Evolutionary conservation across 495 filamentous ascomycete genomes (phyloP), one percentile per base, ranked within the genome.

Genomic region (Jackrogersella multiformis): DNA sequence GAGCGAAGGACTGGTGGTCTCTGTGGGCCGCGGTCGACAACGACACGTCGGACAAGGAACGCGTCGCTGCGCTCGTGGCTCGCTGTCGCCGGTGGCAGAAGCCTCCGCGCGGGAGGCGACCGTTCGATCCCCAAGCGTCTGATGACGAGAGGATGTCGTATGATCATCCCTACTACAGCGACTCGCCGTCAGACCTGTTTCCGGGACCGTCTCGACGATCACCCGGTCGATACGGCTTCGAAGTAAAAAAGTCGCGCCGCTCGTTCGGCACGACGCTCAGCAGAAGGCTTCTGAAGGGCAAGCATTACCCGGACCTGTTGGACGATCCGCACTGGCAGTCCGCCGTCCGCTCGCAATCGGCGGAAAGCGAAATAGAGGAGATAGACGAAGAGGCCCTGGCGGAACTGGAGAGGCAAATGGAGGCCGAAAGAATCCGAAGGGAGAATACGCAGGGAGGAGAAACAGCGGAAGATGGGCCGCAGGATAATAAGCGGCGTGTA

Each of bases 1-100:
- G 68, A 4, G 65, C 68, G 35, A 64, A 51, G 21, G 71, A 73
- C 24, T 73, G 71, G 71, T 73, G 68, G 68, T 20, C 58, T 6
- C 52, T 73, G 12, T 73, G 71, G 71, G 59, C 39, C 9, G 64
- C 71, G n/a, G 64, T 36, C 2, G 61, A 68, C 24, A 58, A 57
- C 2, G 36, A 30, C 0, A 23, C 26, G 26, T 42, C 39, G 21
- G 26, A 41, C 20, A 51, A 21, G 46, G 63, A 56, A 26, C 62
- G 51, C 35, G 57, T 66, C 28, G 52, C 45, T 7, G 23, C 38
- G 7, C 44, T 69, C 4, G 36, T 61, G 9, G 49, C 51, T 21
- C 66, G 61, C 56, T 66, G 62, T n/a, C 45, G 32, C 10, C 56
- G 48, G 13, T 66, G 68, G 68, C 56, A 56, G 44, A 70, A 21